These are phyloP conservation scores for Epichloe sp. DNA, from an alignment of 2,329 filamentous ascomycete species.

Conservation along the genomic window DNA sequence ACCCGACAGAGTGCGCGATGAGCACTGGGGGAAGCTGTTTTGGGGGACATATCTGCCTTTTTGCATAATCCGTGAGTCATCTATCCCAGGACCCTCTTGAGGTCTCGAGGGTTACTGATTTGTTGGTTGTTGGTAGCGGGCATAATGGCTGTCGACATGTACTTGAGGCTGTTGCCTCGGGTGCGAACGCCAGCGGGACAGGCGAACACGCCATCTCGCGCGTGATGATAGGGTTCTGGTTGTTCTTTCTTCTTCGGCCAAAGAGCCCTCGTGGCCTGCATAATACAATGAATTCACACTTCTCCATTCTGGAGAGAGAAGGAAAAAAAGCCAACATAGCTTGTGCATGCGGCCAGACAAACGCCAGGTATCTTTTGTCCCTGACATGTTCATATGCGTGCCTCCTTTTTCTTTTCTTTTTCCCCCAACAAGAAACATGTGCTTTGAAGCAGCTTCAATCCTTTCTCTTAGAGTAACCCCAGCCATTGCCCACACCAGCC, in stretches of 20 bases:
- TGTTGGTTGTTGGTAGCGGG: conserved; percentile 22
- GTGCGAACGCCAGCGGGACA: conserved; percentile 12
- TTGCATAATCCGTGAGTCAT: conserved; percentile 36
- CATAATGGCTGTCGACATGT: conserved; percentile 42
- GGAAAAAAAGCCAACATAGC: too few species aligned
- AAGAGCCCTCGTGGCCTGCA: neutral
- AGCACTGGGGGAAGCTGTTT: conserved; percentile 33
- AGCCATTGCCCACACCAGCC: conserved; percentile 39
- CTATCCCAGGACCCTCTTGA: too few species aligned
- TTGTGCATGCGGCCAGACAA: neutral
- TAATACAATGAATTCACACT: neutral
- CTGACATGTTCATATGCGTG: neutral
- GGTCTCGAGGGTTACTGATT: neutral
- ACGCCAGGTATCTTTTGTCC: neutral
- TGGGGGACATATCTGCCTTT: conserved; percentile 39
- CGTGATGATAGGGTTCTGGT: neutral
- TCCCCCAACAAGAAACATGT: neutral
- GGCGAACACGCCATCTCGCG: neutral
- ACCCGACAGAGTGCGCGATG: conserved; percentile 26
- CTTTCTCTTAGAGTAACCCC: conserved; percentile 43
- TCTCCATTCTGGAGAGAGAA: too few species aligned
- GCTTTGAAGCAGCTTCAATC: conserved; percentile 1
- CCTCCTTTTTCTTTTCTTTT: neutral
- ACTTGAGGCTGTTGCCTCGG: conserved; percentile 32
- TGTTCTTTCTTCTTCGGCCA: neutral